Percentiles rank a stretch among this genome's conserved stretches.
Evolutionary conservation across 2,329 filamentous ascomycete species (phyloP).

Genomic region (Acrocalymma vagum): DNA sequence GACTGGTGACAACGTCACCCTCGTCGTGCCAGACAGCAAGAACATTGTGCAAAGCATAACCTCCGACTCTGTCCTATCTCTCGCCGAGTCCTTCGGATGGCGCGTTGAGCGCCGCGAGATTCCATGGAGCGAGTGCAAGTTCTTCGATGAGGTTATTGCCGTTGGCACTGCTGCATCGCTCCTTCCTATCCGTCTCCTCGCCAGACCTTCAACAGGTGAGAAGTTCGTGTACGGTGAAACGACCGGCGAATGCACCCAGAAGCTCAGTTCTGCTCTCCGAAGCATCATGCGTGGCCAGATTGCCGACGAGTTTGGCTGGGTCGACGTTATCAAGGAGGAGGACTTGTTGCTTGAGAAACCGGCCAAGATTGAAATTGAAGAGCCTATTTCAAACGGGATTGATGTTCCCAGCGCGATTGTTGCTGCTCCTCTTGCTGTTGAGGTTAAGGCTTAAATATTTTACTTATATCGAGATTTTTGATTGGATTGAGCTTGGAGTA

Average conservation of each 20-base stretch:
- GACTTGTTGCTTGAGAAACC: conserved; percentile 13
- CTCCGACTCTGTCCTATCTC: conserved; percentile 25
- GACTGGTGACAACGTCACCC: conserved; percentile 16
- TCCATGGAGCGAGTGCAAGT: conserved; percentile 19
- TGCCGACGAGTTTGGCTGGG: conserved; percentile 21
- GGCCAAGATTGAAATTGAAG: conserved; percentile 2
- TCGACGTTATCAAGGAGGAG: conserved; percentile 8
- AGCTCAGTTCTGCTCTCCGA: conserved; percentile 12
- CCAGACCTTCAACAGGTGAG: conserved; percentile 18
- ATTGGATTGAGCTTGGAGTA: too few relatives aligned
- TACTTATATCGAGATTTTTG: too few relatives aligned
- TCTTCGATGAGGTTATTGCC: conserved; percentile 30
- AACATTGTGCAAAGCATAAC: conserved; percentile 43
- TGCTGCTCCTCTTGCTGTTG: too few relatives aligned
- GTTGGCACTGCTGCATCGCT: conserved; percentile 28
- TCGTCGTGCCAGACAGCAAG: conserved; percentile 41
- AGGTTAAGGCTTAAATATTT: too few relatives aligned
- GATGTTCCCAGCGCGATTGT: too few relatives aligned
- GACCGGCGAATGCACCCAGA: conserved; percentile 11
- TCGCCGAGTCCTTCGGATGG: conserved; percentile 43
- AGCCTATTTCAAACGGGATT: not conserved
- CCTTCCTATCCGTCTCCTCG: conserved; percentile 18
- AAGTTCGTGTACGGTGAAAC: conserved; percentile 26
- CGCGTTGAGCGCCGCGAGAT: conserved; percentile 36
- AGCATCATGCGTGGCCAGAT: conserved; percentile 18